Evolutionary conservation across 257 asterid genomes (phyloP).

Genomic region (Solanum bulbocastanum): DNA sequence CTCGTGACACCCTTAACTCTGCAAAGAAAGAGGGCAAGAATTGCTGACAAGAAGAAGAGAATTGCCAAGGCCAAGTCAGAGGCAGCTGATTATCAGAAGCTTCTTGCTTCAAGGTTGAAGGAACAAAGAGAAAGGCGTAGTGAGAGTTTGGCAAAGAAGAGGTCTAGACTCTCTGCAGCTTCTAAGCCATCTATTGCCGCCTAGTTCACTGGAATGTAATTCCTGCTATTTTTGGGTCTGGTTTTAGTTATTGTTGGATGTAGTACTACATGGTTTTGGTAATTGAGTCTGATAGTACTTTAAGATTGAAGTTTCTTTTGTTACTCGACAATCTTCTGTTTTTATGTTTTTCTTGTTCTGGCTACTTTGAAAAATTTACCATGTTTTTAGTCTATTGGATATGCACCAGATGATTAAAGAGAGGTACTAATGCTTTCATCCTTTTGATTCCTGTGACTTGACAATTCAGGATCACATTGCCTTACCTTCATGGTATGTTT

Average conservation of each 20-base stretch:
- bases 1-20: not conserved
- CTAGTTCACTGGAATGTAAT: not conserved
- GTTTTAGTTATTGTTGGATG: not conserved
- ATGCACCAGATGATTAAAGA: not conserved
- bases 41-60: constrained; percentile 2
- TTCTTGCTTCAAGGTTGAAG: constrained; percentile 4
- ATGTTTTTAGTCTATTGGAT: not conserved
- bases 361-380: not conserved
- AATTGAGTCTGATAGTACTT: not conserved
- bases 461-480: not conserved
- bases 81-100: constrained; percentile 4
- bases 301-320: not conserved
- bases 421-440: not conserved
- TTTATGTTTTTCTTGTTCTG: not conserved
- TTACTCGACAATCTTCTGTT: not conserved
- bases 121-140: constrained; percentile 3
- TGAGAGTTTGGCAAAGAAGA: constrained; percentile 3
- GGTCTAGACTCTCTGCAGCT: not conserved
- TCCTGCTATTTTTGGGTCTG: not conserved
- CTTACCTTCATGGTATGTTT: too few relatives aligned
- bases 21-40: constrained; percentile 4
- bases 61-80: constrained; percentile 1
- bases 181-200: not conserved
- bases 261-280: not conserved
- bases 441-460: not conserved